Percentiles rank a stretch among this genome's conserved stretches.
Conservation (phyloP, 164 flowering plant species). For the Litsea cubeba region DNA sequence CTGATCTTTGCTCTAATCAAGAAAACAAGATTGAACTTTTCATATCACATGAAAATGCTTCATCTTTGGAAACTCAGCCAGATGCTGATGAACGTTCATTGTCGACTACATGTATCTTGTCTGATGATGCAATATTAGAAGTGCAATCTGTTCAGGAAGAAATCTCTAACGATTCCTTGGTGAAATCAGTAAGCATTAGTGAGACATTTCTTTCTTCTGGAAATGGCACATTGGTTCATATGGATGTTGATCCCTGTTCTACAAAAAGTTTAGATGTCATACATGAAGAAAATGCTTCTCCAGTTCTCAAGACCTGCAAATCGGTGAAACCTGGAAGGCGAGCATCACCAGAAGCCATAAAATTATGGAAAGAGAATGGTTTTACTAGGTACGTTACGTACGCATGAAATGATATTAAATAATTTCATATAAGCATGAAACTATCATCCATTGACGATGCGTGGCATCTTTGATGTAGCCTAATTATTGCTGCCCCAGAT, state of each 20-base stretch:
- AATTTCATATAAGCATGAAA: background rate
- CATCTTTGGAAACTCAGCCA: conserved; percentile 3
- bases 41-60: conserved; percentile 14
- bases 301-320: conserved; percentile 31
- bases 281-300: conserved; percentile 20
- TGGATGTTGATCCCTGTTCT: conserved; percentile 5
- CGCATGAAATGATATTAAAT: background rate
- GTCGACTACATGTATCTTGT: background rate
- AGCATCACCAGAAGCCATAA: conserved; percentile 49
- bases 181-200: conserved; percentile 15
- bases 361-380: conserved; percentile 78
- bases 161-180: conserved; percentile 13
- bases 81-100: conserved; percentile 15
- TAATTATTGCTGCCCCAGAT: conserved; percentile 88
- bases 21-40: conserved; percentile 20
- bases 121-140: conserved; percentile 4
- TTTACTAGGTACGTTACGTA: conserved; percentile 86
- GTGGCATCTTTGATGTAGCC: conserved; percentile 37
- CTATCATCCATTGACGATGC: background rate
- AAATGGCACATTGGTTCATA: conserved; percentile 21
- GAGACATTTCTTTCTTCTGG: conserved; percentile 25
- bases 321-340: conserved; percentile 61
- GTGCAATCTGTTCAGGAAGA: conserved; percentile 29
- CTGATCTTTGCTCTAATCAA: conserved; percentile 33
- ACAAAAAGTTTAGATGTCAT: background rate